Conservation (phyloP, 2,329 filamentous ascomycete genomes). For the Stagonosporopsis vannaccii region DNA sequence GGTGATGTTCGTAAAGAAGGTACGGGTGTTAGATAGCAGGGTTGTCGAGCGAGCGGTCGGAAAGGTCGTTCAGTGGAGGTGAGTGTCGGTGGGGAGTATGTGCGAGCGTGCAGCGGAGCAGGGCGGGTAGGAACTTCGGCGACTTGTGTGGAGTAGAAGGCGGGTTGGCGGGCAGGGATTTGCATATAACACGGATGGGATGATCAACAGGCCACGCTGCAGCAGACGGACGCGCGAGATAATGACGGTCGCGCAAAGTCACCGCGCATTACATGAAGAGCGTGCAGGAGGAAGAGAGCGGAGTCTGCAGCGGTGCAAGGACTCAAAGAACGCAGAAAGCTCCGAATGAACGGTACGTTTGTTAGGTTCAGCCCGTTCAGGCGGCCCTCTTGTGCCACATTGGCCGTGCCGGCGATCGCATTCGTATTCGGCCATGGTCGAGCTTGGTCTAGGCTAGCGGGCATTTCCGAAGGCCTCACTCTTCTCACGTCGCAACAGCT, state of each 20-base stretch:
- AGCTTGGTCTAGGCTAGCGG: slow-evolving; percentile 11
- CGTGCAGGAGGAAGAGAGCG: slow-evolving; percentile 23
- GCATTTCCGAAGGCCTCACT: slow-evolving; percentile 1
- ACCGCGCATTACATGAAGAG: slow-evolving; percentile 39
- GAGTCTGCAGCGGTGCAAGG: slow-evolving; percentile 26
- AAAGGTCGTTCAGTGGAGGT: slow-evolving; percentile 14
- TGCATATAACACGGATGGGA: slow-evolving; percentile 27
- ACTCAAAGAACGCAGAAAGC: slow-evolving; percentile 25
- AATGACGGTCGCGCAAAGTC: slow-evolving; percentile 32
- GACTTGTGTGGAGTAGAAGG: slow-evolving; percentile 36
- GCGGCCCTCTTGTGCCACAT: slow-evolving; percentile 25
- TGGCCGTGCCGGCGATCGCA: slow-evolving; percentile 27
- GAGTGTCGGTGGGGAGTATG: slow-evolving; percentile 15
- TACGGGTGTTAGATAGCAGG: slow-evolving; percentile 3
- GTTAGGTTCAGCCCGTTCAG: slow-evolving; percentile 18
- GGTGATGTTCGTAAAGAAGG: slow-evolving; percentile 7
- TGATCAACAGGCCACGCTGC: slow-evolving; percentile 39
- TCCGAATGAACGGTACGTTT: slow-evolving; percentile 30
- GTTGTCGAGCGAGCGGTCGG: slow-evolving; percentile 29
- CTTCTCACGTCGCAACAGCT: not conserved
- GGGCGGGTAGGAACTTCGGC: slow-evolving; percentile 18
- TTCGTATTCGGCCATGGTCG: slow-evolving; percentile 21
- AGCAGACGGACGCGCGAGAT: slow-evolving; percentile 34
- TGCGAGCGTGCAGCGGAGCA: slow-evolving; percentile 20
- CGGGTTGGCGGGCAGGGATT: slow-evolving; percentile 36